Base-by-base conservation (phyloP, 75 land plant species). In the Azolla pinnata region DNA sequence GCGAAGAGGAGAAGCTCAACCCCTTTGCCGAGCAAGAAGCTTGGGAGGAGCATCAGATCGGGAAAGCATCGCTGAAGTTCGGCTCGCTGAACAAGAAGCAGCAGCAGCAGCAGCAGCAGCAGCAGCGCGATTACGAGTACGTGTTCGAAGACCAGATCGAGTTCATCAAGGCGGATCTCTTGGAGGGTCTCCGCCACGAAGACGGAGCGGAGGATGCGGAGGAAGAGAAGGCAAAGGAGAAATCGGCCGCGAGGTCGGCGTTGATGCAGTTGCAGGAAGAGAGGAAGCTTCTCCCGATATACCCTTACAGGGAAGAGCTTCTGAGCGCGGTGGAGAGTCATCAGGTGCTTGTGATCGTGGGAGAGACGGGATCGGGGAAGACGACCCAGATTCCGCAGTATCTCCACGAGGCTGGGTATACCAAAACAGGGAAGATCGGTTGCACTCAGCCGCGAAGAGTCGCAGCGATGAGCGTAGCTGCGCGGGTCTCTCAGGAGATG, bases 11-110 rank as follows among this genome's bases (percentile, higher is more conserved):
- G 4, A 90, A 84, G 57, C 77, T 80, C 67, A 84, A 89, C 38
- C 91, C 87, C 34, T 82, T 90, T 80, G 97, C 91, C 20, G 97
- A 95, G 58, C 99, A 95, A 58, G 99, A 95, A 70, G 99, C 99
- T 14, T 95, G 99, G 99, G 99, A 95, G 52, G 81, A 83, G 25
- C 78, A 95, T 61, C 97, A 95, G 64, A 90, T 83, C n/a, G 90
- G 97, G 14, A 93, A 93, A 65, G 99, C 99, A 50, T 73, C 79
- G 1, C 30, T 88, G 27, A 83, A 79, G 23, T 88, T 69, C 81
- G 99, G 99, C 42, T 82, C 99, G 4, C 79, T 78, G 54, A 79
- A 88, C 54, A 85, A 72, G 52, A 77, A 81, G 47, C 70, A 71
- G 14, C n/a, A n/a, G n/a, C n/a, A n/a, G n/a, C n/a, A n/a, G n/a